Evolutionary conservation across 768 basidiomycete genomes (phyloP).

Genomic region (Lentinus brumalis): DNA sequence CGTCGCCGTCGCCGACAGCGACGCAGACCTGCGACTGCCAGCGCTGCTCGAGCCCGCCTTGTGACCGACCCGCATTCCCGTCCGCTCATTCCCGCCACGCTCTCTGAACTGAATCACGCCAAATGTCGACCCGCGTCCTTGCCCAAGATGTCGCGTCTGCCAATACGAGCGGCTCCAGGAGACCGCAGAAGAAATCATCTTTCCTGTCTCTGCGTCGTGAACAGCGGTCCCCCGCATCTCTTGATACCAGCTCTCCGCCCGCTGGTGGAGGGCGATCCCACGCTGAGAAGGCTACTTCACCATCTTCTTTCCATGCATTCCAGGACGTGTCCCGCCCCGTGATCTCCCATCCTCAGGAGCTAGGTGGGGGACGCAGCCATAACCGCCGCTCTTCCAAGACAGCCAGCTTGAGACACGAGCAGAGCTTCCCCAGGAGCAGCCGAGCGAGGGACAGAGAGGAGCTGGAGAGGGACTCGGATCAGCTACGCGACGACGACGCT

Average conservation of each 20-base stretch:
- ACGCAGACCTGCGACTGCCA: constrained; percentile 19
- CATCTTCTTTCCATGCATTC: constrained; percentile 25
- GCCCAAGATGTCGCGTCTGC: constrained; percentile 13
- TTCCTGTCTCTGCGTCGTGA: constrained; percentile 51
- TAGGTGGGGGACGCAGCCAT: constrained; percentile 13
- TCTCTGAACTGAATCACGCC: constrained; percentile 18
- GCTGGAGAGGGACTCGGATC: not conserved
- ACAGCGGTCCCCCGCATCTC: constrained; percentile 20
- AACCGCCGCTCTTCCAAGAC: constrained; percentile 22
- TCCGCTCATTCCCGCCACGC: constrained; percentile 24
- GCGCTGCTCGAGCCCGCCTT: not conserved
- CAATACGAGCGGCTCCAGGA: constrained; percentile 34
- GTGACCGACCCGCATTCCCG: constrained; percentile 12
- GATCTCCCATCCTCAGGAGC: constrained; percentile 20
- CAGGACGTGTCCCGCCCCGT: constrained; percentile 21
- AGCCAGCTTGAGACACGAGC: constrained; percentile 19
- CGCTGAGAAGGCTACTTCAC: constrained; percentile 19
- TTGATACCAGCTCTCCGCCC: constrained; percentile 6
- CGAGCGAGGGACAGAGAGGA: constrained; percentile 5
- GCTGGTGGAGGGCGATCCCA: constrained; percentile 9
- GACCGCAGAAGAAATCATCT: constrained; percentile 56
- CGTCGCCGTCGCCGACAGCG: constrained; percentile 24
- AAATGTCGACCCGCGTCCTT: constrained; percentile 16
- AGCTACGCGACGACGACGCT: constrained; percentile 1
- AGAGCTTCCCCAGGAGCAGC: constrained; percentile 11